Conservation (phyloP, 2,329 filamentous ascomycete species). For the Tolypocladium tundrense region DNA sequence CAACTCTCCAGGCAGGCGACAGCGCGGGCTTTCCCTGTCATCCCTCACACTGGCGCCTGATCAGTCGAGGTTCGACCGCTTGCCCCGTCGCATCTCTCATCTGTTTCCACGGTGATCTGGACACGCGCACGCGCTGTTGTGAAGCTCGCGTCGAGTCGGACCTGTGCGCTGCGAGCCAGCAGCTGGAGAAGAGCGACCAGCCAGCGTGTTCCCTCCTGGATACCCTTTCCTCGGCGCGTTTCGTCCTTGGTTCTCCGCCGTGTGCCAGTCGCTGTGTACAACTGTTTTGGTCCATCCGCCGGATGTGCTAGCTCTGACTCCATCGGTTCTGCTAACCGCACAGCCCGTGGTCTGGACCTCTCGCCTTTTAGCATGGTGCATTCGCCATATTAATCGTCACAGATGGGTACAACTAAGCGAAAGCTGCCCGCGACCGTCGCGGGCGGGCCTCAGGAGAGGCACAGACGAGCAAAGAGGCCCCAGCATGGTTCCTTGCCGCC, state of each 20-base stretch:
- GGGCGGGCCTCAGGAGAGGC: conserved; percentile 24
- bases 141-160: not conserved
- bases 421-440: conserved; percentile 17
- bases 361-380: not conserved
- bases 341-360: not conserved
- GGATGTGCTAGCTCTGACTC: not conserved
- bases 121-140: not conserved
- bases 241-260: not conserved
- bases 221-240: not conserved
- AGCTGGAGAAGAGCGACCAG: not conserved
- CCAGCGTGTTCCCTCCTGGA: not conserved
- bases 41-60: not conserved
- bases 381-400: not conserved
- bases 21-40: not conserved
- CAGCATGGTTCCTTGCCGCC: conserved; percentile 23
- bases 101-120: not conserved
- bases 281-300: not conserved
- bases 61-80: not conserved
- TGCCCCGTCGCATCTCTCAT: not conserved
- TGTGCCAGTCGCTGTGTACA: not conserved
- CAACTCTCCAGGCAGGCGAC: not conserved
- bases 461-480: conserved; percentile 20
- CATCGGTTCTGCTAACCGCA: not conserved
- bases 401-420: conserved; percentile 27
- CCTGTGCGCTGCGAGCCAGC: not conserved